Percentiles rank a stretch among this genome's conserved stretches.
Evolutionary conservation across 179 eudicot genomes (phyloP).

Genomic region (Patellifolia procumbens): DNA sequence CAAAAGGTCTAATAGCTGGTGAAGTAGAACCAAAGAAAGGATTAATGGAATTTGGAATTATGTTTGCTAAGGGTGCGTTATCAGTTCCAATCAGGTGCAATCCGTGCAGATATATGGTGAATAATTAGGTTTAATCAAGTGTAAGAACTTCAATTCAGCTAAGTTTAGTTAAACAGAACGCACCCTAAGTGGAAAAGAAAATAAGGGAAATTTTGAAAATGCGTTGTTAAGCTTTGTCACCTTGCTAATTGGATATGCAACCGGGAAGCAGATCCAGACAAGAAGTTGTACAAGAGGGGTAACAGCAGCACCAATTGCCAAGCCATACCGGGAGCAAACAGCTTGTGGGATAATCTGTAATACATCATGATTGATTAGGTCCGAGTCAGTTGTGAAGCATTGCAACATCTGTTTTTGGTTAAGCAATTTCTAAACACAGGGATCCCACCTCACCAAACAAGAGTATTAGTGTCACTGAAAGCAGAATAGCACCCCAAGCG

Average conservation of each 20-base stretch:
- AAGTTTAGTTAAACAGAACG: too few relatives aligned
- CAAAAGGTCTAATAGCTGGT: conserved; percentile 43
- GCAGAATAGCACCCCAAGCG: conserved; percentile 32
- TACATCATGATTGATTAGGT: not conserved
- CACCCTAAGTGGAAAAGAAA: not conserved
- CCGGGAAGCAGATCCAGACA: conserved; percentile 38
- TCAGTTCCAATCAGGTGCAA: too few relatives aligned
- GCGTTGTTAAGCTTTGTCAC: conserved; percentile 13
- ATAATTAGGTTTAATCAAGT: too few relatives aligned
- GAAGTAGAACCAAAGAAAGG: not conserved
- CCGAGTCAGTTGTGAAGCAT: not conserved
- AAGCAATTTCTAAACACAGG: not conserved
- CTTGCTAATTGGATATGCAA: conserved; percentile 46
- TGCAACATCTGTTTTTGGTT: not conserved
- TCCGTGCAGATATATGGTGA: too few relatives aligned
- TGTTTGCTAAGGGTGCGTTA: too few relatives aligned
- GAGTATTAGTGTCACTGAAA: conserved; percentile 39
- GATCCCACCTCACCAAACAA: conserved; percentile 34
- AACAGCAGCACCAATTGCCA: conserved; percentile 36
- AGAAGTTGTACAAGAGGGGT: conserved; percentile 36
- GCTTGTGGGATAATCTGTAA: conserved; percentile 38
- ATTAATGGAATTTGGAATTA: not conserved
- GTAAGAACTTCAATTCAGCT: too few relatives aligned
- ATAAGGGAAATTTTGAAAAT: not conserved
- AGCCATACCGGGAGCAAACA: conserved; percentile 34